Evolutionary conservation across 2,329 filamentous ascomycete genomes (phyloP).

Genomic region (Claviceps africana): DNA sequence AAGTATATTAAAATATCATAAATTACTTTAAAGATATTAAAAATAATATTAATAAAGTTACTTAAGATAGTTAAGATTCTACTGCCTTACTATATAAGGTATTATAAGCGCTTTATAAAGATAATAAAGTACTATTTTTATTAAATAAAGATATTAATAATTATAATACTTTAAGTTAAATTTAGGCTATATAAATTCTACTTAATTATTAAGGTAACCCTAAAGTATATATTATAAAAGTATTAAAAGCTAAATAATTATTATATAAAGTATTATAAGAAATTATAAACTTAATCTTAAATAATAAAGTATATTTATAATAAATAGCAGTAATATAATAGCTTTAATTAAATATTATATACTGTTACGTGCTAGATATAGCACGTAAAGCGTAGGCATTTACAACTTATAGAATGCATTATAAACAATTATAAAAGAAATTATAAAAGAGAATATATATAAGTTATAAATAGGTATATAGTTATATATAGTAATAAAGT

Average conservation of each 20-base stretch:
- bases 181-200: not conserved
- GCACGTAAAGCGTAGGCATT: too few species aligned
- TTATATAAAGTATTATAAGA: not conserved
- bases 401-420: too few species aligned
- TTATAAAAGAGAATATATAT: too few species aligned
- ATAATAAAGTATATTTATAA: too few species aligned
- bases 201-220: not conserved
- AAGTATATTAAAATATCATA: not conserved
- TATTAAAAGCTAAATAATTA: not conserved
- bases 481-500: too few species aligned
- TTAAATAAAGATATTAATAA: not conserved
- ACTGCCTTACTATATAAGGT: not conserved
- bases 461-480: too few species aligned
- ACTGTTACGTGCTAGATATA: too few species aligned
- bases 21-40: not conserved
- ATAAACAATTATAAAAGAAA: too few species aligned
- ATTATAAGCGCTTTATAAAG: not conserved
- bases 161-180: not conserved
- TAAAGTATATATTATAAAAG: not conserved
- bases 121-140: not conserved
- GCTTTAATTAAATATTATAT: too few species aligned
- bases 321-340: too few species aligned
- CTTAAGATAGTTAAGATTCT: not conserved
- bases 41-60: not conserved
- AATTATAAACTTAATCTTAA: too few species aligned